phyloP scores from a whole-genome alignment of 495 filamentous ascomycete genomes.

The Aspergillus leporis region DNA sequence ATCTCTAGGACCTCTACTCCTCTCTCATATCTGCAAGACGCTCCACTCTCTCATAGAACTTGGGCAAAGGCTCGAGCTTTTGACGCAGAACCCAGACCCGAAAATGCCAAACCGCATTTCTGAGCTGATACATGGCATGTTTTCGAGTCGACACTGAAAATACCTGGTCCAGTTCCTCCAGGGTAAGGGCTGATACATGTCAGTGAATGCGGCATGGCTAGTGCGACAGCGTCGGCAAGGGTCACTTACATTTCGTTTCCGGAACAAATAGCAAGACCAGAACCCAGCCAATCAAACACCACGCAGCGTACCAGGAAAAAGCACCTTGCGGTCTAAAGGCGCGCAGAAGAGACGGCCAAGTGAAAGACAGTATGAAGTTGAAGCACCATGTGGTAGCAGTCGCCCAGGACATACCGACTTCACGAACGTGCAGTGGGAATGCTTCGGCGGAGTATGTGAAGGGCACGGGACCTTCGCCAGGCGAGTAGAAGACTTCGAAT shows the following conservation, averaged over 20 bases:
- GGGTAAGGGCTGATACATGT: constrained; percentile 38
- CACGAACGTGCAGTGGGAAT: constrained; percentile 60
- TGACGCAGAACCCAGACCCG: constrained; percentile 51
- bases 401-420: constrained; percentile 69
- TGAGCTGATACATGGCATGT: constrained; percentile 49
- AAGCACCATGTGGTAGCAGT: constrained; percentile 54
- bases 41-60: constrained; percentile 42
- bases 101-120: constrained; percentile 52
- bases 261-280: constrained; percentile 57
- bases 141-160: constrained; percentile 54
- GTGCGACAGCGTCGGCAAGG: constrained; percentile 2
- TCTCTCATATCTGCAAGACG: constrained; percentile 50
- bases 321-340: constrained; percentile 57
- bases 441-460: constrained; percentile 61
- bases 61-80: constrained; percentile 45
- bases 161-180: constrained; percentile 54
- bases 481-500: constrained; percentile 54
- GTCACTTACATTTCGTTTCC: constrained; percentile 55
- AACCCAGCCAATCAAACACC: constrained; percentile 58
- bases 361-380: constrained; percentile 57
- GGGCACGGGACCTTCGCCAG: constrained; percentile 58
- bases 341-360: constrained; percentile 51
- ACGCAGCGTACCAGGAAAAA: constrained; percentile 63
- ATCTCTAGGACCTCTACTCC: neutral
- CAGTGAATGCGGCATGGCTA: constrained; percentile 12